Percentiles rank a stretch among this genome's conserved stretches.
Conservation (phyloP, 176 grass and related monocot species). For the Oryza longistaminata region DNA sequence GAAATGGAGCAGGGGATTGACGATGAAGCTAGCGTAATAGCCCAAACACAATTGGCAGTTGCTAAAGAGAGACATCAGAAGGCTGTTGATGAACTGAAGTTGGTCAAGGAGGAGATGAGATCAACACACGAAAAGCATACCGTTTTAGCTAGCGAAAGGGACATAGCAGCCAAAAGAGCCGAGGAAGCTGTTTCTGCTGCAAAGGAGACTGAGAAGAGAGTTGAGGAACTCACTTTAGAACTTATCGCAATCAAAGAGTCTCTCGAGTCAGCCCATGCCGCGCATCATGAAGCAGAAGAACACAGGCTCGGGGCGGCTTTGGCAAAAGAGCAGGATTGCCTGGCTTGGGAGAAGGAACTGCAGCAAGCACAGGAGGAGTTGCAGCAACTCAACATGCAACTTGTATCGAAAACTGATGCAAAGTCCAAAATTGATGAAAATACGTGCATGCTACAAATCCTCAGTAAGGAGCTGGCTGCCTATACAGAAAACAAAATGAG, state of each 20-base stretch:
- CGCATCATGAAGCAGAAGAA: slow-evolving; percentile 84
- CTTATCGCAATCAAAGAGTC: slow-evolving; percentile 71
- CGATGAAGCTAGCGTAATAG: slow-evolving; percentile 65
- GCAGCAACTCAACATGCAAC: slow-evolving; percentile 57
- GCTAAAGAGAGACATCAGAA: slow-evolving; percentile 70
- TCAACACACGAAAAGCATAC: slow-evolving; percentile 64
- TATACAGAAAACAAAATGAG: slow-evolving; percentile 62
- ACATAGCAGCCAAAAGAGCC: slow-evolving; percentile 52
- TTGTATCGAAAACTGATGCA: slow-evolving; percentile 48
- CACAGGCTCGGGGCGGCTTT: slow-evolving; percentile 69
- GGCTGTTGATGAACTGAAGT: slow-evolving; percentile 65
- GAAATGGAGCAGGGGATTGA: slow-evolving; percentile 78
- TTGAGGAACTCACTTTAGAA: slow-evolving; percentile 80
- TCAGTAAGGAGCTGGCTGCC: slow-evolving; percentile 61
- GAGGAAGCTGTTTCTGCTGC: slow-evolving; percentile 49
- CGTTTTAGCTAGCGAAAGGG: slow-evolving; percentile 60
- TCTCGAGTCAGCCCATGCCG: slow-evolving; percentile 68
- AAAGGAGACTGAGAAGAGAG: slow-evolving; percentile 56
- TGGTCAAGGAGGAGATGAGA: slow-evolving; percentile 53
- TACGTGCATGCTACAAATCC: slow-evolving; percentile 44
- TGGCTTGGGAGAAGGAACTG: slow-evolving; percentile 82
- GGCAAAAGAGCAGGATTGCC: slow-evolving; percentile 76
- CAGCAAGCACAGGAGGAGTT: slow-evolving; percentile 72
- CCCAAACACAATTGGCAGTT: slow-evolving; percentile 63
- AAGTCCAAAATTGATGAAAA: slow-evolving; percentile 56